Percentiles rank a stretch among this genome's conserved stretches.
These are phyloP conservation scores for Crithidia brevicula DNA, from an alignment of 208 protist genomes.

Conservation along the genomic window DNA sequence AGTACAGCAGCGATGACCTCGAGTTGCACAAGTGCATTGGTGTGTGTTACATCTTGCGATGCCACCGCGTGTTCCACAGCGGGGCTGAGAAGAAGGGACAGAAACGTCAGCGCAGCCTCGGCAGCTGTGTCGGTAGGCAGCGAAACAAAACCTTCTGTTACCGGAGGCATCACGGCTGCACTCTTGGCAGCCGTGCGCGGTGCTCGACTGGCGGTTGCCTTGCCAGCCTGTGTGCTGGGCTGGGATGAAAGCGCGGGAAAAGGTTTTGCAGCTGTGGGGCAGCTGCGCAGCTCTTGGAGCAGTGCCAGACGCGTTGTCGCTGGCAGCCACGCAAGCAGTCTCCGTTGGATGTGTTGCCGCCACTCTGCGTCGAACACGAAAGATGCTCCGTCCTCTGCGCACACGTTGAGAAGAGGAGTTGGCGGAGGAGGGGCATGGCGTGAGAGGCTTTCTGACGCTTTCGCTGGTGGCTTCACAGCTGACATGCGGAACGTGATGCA, in stretches of 20 bases:
- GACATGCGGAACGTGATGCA: too few species aligned
- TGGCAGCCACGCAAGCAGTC: conserved; percentile 2
- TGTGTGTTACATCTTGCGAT: too few species aligned
- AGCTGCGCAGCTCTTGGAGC: neutral
- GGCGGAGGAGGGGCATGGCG: too few species aligned
- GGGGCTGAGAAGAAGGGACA: neutral
- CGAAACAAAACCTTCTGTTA: neutral
- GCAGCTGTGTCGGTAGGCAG: neutral
- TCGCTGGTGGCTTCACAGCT: too few species aligned
- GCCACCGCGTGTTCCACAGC: neutral
- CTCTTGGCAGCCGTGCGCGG: too few species aligned
- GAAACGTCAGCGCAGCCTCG: neutral
- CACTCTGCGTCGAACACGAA: neutral
- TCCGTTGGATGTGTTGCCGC: neutral
- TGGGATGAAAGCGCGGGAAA: too few species aligned
- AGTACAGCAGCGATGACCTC: neutral
- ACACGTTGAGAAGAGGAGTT: neutral
- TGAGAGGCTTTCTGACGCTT: too few species aligned
- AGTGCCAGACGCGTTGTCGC: neutral
- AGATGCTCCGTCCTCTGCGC: neutral
- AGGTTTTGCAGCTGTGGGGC: too few species aligned
- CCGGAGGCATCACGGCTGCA: too few species aligned
- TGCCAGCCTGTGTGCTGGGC: neutral
- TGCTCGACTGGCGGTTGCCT: neutral
- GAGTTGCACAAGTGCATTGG: neutral